These are phyloP conservation scores for Leishmania gerbilli DNA, from an alignment of 208 protist species.

Conservation along the genomic window DNA sequence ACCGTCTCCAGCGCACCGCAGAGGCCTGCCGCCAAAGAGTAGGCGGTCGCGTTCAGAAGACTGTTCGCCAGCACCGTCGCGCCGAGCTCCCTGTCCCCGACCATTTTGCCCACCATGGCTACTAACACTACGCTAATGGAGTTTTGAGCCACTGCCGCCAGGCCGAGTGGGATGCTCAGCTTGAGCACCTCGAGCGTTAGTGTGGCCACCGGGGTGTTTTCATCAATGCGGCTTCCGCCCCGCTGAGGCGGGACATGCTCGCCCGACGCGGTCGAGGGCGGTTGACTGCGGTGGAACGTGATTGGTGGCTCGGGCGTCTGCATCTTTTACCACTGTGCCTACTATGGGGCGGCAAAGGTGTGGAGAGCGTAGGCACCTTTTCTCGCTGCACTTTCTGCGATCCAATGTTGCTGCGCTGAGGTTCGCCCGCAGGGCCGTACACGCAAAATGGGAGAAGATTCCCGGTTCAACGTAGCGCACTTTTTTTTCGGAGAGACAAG, in stretches of 20 bases:
- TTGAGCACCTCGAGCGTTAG: constrained; percentile 43
- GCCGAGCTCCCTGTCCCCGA: constrained; percentile 56
- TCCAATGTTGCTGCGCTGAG: neutral
- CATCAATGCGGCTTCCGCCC: constrained; percentile 10
- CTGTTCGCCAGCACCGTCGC: constrained; percentile 66
- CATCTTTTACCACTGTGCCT: neutral
- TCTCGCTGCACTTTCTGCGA: neutral
- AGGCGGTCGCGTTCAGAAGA: constrained; percentile 81
- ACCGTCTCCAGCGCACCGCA: constrained; percentile 80
- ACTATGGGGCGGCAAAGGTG: neutral
- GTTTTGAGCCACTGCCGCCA: constrained; percentile 66
- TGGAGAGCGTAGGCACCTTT: neutral
- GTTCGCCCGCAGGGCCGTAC: neutral
- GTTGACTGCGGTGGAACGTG: neutral
- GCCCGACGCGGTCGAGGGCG: neutral
- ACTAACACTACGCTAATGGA: constrained; percentile 53
- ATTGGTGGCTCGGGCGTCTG: neutral
- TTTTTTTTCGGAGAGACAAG: neutral
- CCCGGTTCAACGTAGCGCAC: neutral
- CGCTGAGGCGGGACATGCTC: neutral
- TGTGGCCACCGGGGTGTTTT: constrained; percentile 14
- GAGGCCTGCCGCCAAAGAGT: constrained; percentile 63
- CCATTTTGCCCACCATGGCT: constrained; percentile 56
- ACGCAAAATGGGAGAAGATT: neutral
- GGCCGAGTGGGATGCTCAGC: constrained; percentile 56